These are phyloP conservation scores for Balansia obtecta DNA, from an alignment of 2,329 filamentous ascomycete genomes.

Conservation along the genomic window DNA sequence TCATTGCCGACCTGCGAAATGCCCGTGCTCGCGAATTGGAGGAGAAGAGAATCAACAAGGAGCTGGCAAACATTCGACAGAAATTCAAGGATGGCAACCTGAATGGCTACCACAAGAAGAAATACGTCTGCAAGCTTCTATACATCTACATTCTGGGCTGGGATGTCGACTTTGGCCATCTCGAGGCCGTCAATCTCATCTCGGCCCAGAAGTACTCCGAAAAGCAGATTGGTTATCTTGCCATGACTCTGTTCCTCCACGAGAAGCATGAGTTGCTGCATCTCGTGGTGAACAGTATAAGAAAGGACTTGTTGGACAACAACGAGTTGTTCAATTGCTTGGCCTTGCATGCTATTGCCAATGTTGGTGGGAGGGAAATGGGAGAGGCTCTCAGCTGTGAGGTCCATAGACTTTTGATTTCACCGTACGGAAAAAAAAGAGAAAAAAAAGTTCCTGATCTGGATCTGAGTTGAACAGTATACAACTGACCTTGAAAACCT, in stretches of 20 bases:
- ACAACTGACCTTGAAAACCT: background rate
- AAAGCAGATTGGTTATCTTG: slow-evolving; percentile 97
- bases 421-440: slow-evolving; percentile 55
- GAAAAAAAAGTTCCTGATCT: background rate
- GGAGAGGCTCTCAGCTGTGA: slow-evolving; percentile 85
- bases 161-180: slow-evolving; percentile 97
- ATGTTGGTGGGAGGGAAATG: slow-evolving; percentile 94
- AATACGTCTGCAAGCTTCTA: slow-evolving; percentile 99
- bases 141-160: slow-evolving; percentile 99
- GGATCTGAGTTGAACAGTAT: background rate
- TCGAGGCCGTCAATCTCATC: slow-evolving; percentile 96
- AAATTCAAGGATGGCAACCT: slow-evolving; percentile 95
- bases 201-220: slow-evolving; percentile 96
- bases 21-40: slow-evolving; percentile 89
- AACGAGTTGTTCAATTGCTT: slow-evolving; percentile 97
- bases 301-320: slow-evolving; percentile 86
- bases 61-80: slow-evolving; percentile 93
- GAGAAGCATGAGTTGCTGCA: slow-evolving; percentile 94
- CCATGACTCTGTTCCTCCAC: slow-evolving; percentile 92
- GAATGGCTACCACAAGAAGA: slow-evolving; percentile 98
- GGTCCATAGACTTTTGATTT: slow-evolving; percentile 87
- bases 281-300: slow-evolving; percentile 94
- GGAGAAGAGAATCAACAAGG: slow-evolving; percentile 99
- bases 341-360: slow-evolving; percentile 92
- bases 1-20: slow-evolving; percentile 94